These are phyloP conservation scores for Colletotrichum plurivorum DNA, from an alignment of 2,329 filamentous ascomycete species.

Conservation along the genomic window DNA sequence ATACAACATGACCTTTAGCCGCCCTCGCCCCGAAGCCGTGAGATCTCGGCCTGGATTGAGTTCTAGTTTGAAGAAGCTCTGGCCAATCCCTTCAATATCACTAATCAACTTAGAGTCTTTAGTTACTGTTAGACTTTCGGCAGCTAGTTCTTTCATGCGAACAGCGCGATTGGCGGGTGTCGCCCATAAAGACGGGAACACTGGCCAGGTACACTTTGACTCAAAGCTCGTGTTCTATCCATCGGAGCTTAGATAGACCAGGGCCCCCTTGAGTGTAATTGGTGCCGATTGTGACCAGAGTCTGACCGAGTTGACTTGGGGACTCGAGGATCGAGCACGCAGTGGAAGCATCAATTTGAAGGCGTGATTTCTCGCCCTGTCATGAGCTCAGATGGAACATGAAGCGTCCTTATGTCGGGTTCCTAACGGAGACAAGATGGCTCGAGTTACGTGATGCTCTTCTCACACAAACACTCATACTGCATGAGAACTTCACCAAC, in stretches of 20 bases:
- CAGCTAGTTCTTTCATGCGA: background rate
- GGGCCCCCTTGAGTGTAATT: no score
- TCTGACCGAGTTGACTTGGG: no score
- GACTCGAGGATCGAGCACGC: no score
- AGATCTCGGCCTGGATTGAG: background rate
- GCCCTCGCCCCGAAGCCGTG: background rate
- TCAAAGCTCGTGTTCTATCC: background rate
- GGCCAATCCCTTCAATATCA: background rate
- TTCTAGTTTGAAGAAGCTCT: background rate
- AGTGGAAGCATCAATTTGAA: no score
- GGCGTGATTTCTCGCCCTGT: no score
- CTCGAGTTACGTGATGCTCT: background rate
- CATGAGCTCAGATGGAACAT: no score
- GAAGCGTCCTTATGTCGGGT: no score
- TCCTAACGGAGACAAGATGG: no score
- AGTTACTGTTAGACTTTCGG: background rate
- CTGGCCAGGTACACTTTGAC: background rate
- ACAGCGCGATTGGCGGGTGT: background rate
- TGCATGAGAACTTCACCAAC: background rate
- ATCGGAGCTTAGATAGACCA: no score
- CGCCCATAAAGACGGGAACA: background rate
- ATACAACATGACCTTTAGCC: no score
- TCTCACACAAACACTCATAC: fast-evolving
- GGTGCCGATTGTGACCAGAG: no score
- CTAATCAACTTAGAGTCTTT: background rate